Conservation (phyloP, 352 stramenopile genomes). For the Pythium oligandrum region DNA sequence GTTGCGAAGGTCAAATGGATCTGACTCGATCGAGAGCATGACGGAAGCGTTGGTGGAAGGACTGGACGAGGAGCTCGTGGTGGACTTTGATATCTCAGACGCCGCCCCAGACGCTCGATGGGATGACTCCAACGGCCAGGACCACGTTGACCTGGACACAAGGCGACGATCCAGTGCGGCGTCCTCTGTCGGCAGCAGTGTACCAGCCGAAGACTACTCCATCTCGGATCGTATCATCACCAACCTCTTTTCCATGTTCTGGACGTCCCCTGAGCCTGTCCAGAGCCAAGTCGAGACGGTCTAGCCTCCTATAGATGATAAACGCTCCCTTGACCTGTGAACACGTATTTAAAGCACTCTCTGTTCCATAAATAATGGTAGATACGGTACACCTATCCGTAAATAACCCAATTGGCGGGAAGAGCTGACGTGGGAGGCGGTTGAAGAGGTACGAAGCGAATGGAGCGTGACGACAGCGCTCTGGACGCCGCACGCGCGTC, state of each 20-base stretch:
- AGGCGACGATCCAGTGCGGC: not conserved
- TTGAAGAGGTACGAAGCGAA: constrained; percentile 1
- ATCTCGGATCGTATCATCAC: constrained; percentile 82
- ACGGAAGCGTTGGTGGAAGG: not conserved
- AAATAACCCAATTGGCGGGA: constrained; percentile 2
- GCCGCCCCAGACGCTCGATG: not conserved
- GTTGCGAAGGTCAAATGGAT: not conserved
- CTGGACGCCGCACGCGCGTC: not conserved
- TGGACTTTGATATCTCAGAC: not conserved
- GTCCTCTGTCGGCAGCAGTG: not conserved
- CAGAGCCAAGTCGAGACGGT: constrained; percentile 22
- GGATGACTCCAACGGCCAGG: not conserved
- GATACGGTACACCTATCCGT: constrained; percentile 6
- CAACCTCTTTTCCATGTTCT: constrained; percentile 83
- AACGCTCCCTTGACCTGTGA: not conserved
- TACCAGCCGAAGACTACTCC: constrained; percentile 31
- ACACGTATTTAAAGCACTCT: constrained; percentile 5
- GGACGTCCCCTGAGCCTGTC: constrained; percentile 30
- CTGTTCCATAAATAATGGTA: constrained; percentile 1
- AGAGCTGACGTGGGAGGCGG: not conserved
- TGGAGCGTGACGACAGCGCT: not conserved
- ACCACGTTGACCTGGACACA: not conserved
- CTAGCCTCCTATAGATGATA: constrained; percentile 1
- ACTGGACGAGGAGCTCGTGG: not conserved
- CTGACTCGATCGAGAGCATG: not conserved